Percentiles rank a stretch among this genome's conserved stretches.
These are phyloP conservation scores for Botryotinia convoluta DNA, from an alignment of 2,329 filamentous ascomycete species.

Conservation along the genomic window DNA sequence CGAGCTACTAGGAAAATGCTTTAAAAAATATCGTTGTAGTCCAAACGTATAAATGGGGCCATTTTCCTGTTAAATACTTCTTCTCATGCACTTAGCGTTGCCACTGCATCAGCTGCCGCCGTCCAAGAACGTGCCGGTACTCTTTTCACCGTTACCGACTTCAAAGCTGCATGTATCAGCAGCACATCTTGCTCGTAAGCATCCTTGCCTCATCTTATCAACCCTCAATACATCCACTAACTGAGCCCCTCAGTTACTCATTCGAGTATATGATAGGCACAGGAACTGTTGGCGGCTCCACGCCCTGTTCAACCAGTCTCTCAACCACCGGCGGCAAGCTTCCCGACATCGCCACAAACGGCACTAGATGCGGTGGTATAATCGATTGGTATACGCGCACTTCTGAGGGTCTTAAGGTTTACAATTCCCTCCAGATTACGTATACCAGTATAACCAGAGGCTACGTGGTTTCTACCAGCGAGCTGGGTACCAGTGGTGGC, in stretches of 20 bases:
- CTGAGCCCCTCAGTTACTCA: background rate
- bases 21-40: background rate
- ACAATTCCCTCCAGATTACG: background rate
- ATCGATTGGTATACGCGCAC: background rate
- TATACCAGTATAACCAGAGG: background rate
- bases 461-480: background rate
- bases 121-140: background rate
- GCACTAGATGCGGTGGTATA: background rate
- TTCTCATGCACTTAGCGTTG: background rate
- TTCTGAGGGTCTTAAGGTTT: background rate
- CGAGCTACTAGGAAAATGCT: background rate
- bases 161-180: background rate
- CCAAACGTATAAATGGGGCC: background rate
- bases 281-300: background rate
- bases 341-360: background rate
- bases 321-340: background rate
- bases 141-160: background rate
- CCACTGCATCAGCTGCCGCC: background rate
- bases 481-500: background rate
- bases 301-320: background rate
- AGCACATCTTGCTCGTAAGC: background rate
- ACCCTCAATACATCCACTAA: background rate
- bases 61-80: too few species aligned
- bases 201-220: background rate
- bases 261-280: background rate